Conservation (phyloP, 2,329 filamentous ascomycete genomes). For the Diaporthe citriasiana region DNA sequence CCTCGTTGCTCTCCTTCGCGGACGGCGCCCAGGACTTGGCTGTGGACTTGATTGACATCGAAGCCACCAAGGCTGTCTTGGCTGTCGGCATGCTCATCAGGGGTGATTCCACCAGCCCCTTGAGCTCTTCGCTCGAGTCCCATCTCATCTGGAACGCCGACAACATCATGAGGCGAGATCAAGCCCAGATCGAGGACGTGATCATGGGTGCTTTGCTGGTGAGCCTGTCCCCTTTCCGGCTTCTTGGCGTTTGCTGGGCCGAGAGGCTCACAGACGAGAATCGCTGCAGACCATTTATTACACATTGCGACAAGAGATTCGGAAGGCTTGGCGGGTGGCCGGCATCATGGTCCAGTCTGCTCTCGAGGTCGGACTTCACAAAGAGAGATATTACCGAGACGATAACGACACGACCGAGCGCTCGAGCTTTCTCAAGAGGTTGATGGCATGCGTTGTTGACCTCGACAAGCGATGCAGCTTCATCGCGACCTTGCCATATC, state of each 20-base stretch:
- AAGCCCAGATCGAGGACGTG: conserved; percentile 2
- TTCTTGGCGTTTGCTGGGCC: neutral
- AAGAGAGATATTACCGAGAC: neutral
- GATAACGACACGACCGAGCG: neutral
- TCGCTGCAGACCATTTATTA: neutral
- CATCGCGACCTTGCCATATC: neutral
- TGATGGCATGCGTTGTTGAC: conserved; percentile 13
- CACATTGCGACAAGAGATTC: neutral
- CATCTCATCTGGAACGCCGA: conserved; percentile 19
- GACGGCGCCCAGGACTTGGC: conserved; percentile 6
- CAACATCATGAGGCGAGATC: conserved; percentile 5
- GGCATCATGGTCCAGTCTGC: conserved; percentile 12
- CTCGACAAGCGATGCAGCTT: conserved; percentile 20
- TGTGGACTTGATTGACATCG: conserved; percentile 15
- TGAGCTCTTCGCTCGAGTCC: neutral
- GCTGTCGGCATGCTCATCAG: conserved; percentile 11
- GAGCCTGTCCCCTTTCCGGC: neutral
- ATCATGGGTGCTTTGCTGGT: conserved; percentile 6
- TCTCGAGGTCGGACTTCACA: conserved; percentile 15
- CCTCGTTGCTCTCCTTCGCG: conserved; percentile 16
- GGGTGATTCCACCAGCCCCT: neutral
- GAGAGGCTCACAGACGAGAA: neutral
- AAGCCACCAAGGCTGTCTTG: conserved; percentile 17
- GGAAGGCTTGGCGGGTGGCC: conserved; percentile 8
- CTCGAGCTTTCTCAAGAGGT: neutral